A percentile compares a stretch with the other conserved stretches of the same genome.
Evolutionary conservation across 2,329 filamentous ascomycete genomes (phyloP).

Genomic region (Rhynchosporium graminicola): DNA sequence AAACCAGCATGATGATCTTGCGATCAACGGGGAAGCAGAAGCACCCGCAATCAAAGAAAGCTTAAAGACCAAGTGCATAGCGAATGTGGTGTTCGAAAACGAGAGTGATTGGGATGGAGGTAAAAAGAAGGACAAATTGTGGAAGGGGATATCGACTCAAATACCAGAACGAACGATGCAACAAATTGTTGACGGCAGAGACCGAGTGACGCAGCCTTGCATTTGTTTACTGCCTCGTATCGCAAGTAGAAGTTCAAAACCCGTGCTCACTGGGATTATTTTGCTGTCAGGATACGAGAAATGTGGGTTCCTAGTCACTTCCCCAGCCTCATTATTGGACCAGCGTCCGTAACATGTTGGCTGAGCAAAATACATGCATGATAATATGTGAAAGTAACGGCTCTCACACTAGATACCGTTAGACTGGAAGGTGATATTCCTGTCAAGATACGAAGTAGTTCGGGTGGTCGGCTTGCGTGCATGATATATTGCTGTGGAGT

Average conservation of each 20-base stretch:
- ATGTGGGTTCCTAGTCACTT: not conserved
- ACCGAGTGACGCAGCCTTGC: slow-evolving; percentile 1
- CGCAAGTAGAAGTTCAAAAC: slow-evolving; percentile 3
- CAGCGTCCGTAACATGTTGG: not conserved
- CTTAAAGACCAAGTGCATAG: slow-evolving; percentile 21
- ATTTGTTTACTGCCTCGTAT: not conserved
- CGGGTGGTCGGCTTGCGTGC: slow-evolving; percentile 1
- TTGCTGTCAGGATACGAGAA: not conserved
- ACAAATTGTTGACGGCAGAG: not conserved
- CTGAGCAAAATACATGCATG: not conserved
- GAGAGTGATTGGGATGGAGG: slow-evolving; percentile 13
- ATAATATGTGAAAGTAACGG: not conserved
- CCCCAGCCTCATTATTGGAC: slow-evolving; percentile 8
- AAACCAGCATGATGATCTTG: slow-evolving; percentile 51
- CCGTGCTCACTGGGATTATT: slow-evolving; percentile 12
- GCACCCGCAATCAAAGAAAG: slow-evolving; percentile 31
- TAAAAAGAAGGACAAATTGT: not conserved
- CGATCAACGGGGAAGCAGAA: slow-evolving; percentile 44
- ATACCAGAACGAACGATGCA: not conserved
- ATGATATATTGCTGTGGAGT: not conserved
- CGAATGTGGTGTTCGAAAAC: slow-evolving; percentile 19
- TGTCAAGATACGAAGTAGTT: no score
- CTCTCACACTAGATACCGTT: not conserved
- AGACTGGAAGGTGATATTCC: not conserved
- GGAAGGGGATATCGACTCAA: slow-evolving; percentile 2